Evolutionary conservation across 179 eudicot genomes (phyloP), one percentile per base, ranked within the genome.

Genomic region (Gypsophila paniculata): DNA sequence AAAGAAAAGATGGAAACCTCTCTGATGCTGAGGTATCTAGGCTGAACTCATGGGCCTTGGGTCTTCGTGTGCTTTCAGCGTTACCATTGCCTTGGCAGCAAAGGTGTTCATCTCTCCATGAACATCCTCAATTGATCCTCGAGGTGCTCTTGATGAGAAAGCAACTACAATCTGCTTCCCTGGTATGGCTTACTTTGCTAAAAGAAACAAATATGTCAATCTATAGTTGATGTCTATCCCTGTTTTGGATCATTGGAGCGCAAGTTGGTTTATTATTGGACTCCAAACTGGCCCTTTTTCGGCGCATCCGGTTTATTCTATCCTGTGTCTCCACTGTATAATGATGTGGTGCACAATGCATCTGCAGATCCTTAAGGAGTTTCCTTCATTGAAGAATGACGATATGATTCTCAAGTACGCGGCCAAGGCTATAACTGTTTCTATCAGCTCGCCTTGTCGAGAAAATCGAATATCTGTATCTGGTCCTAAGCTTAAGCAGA

Each of bases 11-110:
- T 78, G 84, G 96, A 78, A 95, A 93, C 81, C 76, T 95, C 62
- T 87, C 98, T 32, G 96, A 90, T 68, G 80, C 77, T 72, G 98
- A 93, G 80, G 88, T 95, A 69, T 82, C 91, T 62, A 81, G 93
- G 82, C 84, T 95, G 79, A 95, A 90, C 76, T 85, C 95, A 15
- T 95, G 99, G 99, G 99, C 99, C 38, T 82, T 95, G 72, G 99
- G 99, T 59, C 96, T 95, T 77, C 89, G 90, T 72, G 98, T 95
- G 67, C 89, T 93, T 79, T 93, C 98, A 25, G 86, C 91, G 29
- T 84, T 95, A 80, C 99, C 99, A 36, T 76, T 95, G 76, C 99
- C 98, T 72, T 95, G 97, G 99, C 99, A 95, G 86, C 98, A 95
- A 79, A 90, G 90, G 77, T 95, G 99, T 68, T 95, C 99, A 63